These are phyloP conservation scores for Globisporangium viniferum DNA, from an alignment of 352 stramenopile genomes.

Conservation along the genomic window DNA sequence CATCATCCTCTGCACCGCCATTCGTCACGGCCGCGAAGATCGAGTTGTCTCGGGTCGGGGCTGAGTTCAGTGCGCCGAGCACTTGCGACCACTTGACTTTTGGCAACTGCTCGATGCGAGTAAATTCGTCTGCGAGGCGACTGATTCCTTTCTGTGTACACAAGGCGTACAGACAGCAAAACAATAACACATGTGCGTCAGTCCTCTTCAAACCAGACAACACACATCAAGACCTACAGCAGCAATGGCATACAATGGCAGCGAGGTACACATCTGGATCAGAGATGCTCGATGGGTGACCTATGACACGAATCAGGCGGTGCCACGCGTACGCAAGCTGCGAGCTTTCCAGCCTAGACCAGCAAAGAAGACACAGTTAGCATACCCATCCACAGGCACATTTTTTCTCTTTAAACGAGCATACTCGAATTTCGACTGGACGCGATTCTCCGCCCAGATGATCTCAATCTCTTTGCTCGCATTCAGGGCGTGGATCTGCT, in stretches of 20 bases:
- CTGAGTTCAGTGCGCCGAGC: constrained; percentile 57
- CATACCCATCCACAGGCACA: neutral
- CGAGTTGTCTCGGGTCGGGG: constrained; percentile 36
- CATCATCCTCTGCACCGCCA: constrained; percentile 22
- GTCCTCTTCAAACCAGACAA: neutral
- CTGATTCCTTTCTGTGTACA: constrained; percentile 67
- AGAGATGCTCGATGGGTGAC: constrained; percentile 75
- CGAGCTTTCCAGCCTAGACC: constrained; percentile 48
- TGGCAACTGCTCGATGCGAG: constrained; percentile 56
- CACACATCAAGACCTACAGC: neutral
- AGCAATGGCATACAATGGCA: constrained; percentile 42
- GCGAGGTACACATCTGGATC: constrained; percentile 83
- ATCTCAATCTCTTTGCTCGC: constrained; percentile 68
- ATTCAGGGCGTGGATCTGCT: constrained; percentile 54
- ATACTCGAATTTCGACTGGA: constrained; percentile 67
- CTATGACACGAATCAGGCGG: constrained; percentile 75
- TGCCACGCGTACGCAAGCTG: constrained; percentile 85
- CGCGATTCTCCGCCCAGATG: constrained; percentile 60
- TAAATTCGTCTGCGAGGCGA: constrained; percentile 75
- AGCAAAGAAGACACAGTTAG: neutral
- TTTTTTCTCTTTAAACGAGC: neutral
- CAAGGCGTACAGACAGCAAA: neutral
- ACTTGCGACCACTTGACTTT: constrained; percentile 76
- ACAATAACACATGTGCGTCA: neutral
- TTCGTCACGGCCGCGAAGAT: constrained; percentile 50